Percentiles rank a stretch among this genome's conserved stretches.
Evolutionary conservation across 768 basidiomycete species (phyloP).

Genomic region (Dentipellis fragilis): DNA sequence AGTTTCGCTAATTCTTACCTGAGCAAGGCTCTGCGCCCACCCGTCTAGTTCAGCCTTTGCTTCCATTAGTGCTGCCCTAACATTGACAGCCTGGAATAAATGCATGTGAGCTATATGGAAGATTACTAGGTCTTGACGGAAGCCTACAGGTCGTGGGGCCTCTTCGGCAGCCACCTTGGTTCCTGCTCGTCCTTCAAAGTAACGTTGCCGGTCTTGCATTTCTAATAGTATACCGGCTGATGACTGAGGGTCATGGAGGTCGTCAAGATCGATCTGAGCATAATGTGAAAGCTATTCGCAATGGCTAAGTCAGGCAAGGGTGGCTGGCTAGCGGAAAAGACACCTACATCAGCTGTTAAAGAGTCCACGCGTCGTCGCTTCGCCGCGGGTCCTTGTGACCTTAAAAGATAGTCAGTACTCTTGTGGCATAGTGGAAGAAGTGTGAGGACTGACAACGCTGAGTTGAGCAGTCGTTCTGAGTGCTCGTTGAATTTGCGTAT

Average conservation of each 20-base stretch:
- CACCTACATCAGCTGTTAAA: constrained; percentile 32
- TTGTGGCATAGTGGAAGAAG: not conserved
- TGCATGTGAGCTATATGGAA: not conserved
- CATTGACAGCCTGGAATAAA: constrained; percentile 32
- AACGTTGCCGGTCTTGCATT: constrained; percentile 78
- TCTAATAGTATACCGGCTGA: constrained; percentile 69
- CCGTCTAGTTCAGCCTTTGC: constrained; percentile 35
- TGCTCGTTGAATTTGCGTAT: constrained; percentile 98
- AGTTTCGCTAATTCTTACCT: constrained; percentile 31
- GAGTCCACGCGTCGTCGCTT: constrained; percentile 50
- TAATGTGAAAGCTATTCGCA: constrained; percentile 22
- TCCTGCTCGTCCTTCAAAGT: constrained; percentile 59
- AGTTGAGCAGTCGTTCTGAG: constrained; percentile 78
- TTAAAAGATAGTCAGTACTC: constrained; percentile 2
- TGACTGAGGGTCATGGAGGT: constrained; percentile 62
- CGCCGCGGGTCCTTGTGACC: constrained; percentile 40
- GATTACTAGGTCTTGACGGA: not conserved
- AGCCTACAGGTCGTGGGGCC: constrained; percentile 15
- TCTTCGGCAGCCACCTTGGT: constrained; percentile 11
- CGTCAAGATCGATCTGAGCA: constrained; percentile 72
- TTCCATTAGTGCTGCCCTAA: constrained; percentile 37
- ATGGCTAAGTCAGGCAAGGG: not conserved
- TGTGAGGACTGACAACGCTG: constrained; percentile 50
- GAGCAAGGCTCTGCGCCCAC: constrained; percentile 49
- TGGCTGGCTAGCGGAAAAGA: not conserved